phyloP scores from a whole-genome alignment of 345 rosid species.

The Populus pruinosa region DNA sequence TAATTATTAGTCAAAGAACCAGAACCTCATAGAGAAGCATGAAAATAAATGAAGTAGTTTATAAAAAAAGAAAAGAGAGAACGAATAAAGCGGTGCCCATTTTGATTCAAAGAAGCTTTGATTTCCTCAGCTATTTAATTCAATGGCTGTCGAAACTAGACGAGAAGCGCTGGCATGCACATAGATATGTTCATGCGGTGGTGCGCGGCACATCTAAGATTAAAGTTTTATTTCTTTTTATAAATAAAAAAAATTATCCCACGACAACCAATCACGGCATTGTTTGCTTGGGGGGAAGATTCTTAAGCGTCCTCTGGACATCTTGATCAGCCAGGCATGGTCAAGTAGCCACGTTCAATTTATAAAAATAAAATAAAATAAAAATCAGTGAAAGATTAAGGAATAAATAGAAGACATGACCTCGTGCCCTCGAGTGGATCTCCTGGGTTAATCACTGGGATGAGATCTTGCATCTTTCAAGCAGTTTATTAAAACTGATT shows the following conservation, averaged over 20 bases:
- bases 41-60: too few species aligned
- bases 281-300: not conserved
- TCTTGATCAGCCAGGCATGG: not conserved
- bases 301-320: not conserved
- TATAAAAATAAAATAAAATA: not conserved
- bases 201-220: not conserved
- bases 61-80: not conserved
- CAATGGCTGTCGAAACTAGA: not conserved
- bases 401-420: not conserved
- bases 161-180: not conserved
- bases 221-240: not conserved
- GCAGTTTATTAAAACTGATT: not conserved
- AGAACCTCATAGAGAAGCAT: too few species aligned
- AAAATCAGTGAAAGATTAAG: not conserved
- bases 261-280: not conserved
- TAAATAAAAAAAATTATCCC: not conserved
- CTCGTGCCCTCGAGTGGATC: slow-evolving; percentile 9
- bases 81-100: not conserved
- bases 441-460: slow-evolving; percentile 15
- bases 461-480: not conserved
- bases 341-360: not conserved
- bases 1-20: too few species aligned
- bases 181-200: not conserved
- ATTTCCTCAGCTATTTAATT: not conserved
- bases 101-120: not conserved